Conservation (phyloP, 2,329 filamentous ascomycete genomes). For the Phialocephala subalpina region DNA sequence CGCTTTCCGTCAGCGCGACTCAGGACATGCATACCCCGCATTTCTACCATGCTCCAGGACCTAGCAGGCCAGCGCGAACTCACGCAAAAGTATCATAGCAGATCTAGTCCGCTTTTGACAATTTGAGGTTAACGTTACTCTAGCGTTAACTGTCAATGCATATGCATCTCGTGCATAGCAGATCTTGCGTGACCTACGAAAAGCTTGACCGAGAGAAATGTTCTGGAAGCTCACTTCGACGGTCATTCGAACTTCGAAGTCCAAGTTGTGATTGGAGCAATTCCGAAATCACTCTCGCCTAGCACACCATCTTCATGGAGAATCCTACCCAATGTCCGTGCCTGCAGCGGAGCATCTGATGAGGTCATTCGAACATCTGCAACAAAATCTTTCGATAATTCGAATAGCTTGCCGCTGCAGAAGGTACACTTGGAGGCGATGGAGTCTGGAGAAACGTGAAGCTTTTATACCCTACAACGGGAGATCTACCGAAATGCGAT, state of each 20-base stretch:
- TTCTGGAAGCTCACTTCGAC: constrained; percentile 1
- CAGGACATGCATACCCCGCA: neutral
- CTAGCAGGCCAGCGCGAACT: neutral
- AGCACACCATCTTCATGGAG: neutral
- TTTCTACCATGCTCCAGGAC: neutral
- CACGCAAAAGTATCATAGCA: neutral
- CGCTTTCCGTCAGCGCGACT: neutral
- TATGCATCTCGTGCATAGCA: neutral
- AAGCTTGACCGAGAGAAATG: neutral
- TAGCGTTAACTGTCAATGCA: neutral
- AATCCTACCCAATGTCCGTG: constrained; percentile 2
- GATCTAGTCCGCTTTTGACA: neutral
- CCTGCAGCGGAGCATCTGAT: neutral
- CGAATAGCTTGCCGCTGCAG: neutral
- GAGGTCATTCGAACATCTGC: neutral
- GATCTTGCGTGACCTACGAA: neutral
- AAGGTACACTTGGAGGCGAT: neutral
- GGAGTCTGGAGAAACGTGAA: neutral
- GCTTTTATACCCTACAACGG: neutral
- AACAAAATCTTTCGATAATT: neutral
- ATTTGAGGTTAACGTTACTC: neutral
- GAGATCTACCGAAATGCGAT: neutral
- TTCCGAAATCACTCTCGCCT: neutral
- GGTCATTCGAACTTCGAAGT: neutral
- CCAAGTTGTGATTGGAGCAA: neutral